Conservation (phyloP, 2,329 filamentous ascomycete genomes). For the Trichothecium roseum region DNA sequence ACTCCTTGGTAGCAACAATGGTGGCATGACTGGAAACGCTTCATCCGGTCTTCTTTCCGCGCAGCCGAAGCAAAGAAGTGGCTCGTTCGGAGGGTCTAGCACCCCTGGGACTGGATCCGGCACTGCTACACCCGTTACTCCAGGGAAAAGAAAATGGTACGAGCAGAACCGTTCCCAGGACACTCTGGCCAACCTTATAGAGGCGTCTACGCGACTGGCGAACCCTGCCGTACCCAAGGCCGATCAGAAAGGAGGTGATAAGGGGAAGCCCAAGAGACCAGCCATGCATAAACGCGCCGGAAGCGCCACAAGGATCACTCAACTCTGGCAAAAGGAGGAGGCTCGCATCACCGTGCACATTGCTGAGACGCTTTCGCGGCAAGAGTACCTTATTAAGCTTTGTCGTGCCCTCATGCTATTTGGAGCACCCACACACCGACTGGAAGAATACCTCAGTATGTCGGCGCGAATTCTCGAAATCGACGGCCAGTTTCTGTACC, state of each 20-base stretch:
- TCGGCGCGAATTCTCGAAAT: constrained; percentile 82
- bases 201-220: constrained; percentile 32
- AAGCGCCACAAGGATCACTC: constrained; percentile 25
- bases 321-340: constrained; percentile 31
- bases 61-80: constrained; percentile 6
- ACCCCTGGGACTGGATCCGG: constrained; percentile 18
- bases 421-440: constrained; percentile 79
- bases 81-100: constrained; percentile 8
- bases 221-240: constrained; percentile 17
- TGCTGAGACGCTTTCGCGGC: constrained; percentile 62
- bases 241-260: constrained; percentile 6
- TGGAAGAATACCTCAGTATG: constrained; percentile 90
- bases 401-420: constrained; percentile 83
- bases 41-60: constrained; percentile 1
- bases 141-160: constrained; percentile 37
- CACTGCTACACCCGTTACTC: constrained; percentile 26
- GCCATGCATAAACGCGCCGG: constrained; percentile 22
- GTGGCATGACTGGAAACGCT: no score
- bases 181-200: constrained; percentile 34
- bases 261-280: constrained; percentile 10
- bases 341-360: constrained; percentile 46
- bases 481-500: constrained; percentile 79
- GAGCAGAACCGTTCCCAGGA: constrained; percentile 35
- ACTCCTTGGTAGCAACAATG: constrained; percentile 1
- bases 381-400: constrained; percentile 74